Evolutionary conservation across 257 asterid genomes (phyloP).

Genomic region (Solanum pinnatisectum): DNA sequence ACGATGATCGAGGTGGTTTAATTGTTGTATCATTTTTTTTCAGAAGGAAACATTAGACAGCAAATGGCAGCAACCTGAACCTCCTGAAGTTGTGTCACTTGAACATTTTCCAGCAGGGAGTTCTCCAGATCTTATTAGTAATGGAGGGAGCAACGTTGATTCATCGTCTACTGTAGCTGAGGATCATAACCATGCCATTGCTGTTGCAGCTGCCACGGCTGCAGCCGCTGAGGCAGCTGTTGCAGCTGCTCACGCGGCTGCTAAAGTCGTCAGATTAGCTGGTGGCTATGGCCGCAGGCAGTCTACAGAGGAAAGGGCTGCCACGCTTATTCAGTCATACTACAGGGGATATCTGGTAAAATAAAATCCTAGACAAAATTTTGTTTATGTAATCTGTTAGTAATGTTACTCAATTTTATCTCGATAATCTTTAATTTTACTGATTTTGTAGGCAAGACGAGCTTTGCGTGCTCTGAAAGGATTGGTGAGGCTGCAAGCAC

Average conservation of each 20-base stretch:
- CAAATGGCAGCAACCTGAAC: conserved; percentile 66
- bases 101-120: conserved; percentile 83
- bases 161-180: conserved; percentile 43
- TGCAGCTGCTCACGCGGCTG: conserved; percentile 89
- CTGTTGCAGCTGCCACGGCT: conserved; percentile 80
- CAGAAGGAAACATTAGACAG: conserved; percentile 51
- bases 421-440: neutral
- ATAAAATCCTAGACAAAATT: neutral
- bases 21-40: neutral
- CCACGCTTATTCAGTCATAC: conserved; percentile 58
- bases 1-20: neutral
- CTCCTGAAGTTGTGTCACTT: conserved; percentile 74
- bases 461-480: conserved; percentile 86
- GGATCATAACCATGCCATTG: conserved; percentile 55
- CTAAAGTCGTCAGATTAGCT: conserved; percentile 67
- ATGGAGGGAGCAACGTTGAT: conserved; percentile 24
- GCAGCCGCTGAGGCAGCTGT: conserved; percentile 92
- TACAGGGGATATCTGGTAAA: conserved; percentile 89
- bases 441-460: conserved; percentile 57
- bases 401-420: neutral
- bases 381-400: neutral
- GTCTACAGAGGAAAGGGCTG: conserved; percentile 69
- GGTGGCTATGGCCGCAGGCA: conserved; percentile 49
- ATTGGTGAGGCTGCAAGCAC: conserved; percentile 86
- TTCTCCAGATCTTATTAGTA: conserved; percentile 58